These are phyloP conservation scores for Aaosphaeria arxii DNA, from an alignment of 2,329 filamentous ascomycete species.

Conservation along the genomic window DNA sequence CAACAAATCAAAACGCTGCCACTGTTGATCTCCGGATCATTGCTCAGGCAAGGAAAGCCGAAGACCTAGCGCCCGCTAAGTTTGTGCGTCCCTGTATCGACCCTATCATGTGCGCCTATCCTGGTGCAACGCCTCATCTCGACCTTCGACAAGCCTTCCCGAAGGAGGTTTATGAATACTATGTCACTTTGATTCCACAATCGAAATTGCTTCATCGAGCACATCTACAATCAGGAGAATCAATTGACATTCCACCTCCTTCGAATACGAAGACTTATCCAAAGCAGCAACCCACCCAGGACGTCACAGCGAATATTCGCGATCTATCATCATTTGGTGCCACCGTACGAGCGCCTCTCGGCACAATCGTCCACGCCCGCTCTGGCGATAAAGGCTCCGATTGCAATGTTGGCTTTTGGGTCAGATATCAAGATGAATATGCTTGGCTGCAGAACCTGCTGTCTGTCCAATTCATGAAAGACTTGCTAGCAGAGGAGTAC, in stretches of 20 bases:
- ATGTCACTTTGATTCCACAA: slow-evolving; percentile 36
- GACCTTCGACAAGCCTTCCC: slow-evolving; percentile 39
- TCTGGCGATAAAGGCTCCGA: slow-evolving; percentile 40
- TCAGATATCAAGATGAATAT: slow-evolving; percentile 28
- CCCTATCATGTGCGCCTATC: slow-evolving; percentile 44
- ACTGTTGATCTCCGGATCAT: slow-evolving; percentile 50
- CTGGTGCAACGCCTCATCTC: slow-evolving; percentile 41
- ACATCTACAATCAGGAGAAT: slow-evolving; percentile 25
- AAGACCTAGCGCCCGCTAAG: slow-evolving; percentile 28
- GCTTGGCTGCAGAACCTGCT: slow-evolving; percentile 29
- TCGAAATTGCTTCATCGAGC: slow-evolving; percentile 18
- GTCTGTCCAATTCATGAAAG: slow-evolving; percentile 21
- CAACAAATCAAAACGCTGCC: slow-evolving; percentile 45
- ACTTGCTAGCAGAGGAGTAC: slow-evolving; percentile 26
- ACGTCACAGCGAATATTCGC: not conserved
- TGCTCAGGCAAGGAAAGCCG: slow-evolving; percentile 43
- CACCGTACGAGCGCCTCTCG: slow-evolving; percentile 36
- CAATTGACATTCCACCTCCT: slow-evolving; percentile 32
- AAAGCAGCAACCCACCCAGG: slow-evolving; percentile 33
- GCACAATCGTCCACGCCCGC: slow-evolving; percentile 44
- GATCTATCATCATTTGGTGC: slow-evolving; percentile 18
- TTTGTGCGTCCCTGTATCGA: slow-evolving; percentile 43
- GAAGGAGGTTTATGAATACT: slow-evolving; percentile 42
- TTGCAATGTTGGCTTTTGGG: slow-evolving; percentile 37
- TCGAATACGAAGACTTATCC: slow-evolving; percentile 26